Percentiles rank a stretch among this genome's conserved stretches.
Conservation (phyloP, 495 filamentous ascomycete species). For the Lophiotrema nucula region DNA sequence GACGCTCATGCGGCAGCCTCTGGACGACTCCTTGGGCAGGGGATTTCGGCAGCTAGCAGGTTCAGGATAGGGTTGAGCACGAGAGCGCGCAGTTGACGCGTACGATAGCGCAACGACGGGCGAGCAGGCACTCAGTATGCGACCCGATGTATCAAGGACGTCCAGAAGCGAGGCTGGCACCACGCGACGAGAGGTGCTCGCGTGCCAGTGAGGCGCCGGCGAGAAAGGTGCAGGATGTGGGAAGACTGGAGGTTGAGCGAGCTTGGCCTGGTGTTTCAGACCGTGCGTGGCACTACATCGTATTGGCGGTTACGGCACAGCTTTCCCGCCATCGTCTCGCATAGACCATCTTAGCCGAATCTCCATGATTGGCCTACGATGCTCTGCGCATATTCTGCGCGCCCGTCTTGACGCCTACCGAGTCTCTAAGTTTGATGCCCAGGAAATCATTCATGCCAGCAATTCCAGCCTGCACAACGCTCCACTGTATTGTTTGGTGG, state of each 20-base stretch:
- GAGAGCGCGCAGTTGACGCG: too few relatives aligned
- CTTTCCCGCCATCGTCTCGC: background rate
- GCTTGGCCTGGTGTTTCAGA: conserved; percentile 6
- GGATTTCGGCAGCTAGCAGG: background rate
- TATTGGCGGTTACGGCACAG: background rate
- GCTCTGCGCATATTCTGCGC: background rate
- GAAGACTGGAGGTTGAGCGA: conserved; percentile 9
- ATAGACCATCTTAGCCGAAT: background rate
- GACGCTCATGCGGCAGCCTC: conserved; percentile 17
- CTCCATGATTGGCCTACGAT: background rate
- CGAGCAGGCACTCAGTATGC: conserved; percentile 6
- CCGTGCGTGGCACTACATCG: background rate
- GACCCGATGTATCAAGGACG: conserved; percentile 14
- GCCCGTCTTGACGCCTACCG: background rate
- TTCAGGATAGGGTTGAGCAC: too few relatives aligned
- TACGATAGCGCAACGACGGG: conserved; percentile 9
- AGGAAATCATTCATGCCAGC: background rate
- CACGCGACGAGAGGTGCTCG: conserved; percentile 24
- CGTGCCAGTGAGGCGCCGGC: conserved; percentile 21
- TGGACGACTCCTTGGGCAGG: background rate
- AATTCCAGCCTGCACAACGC: background rate
- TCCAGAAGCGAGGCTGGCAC: conserved; percentile 9
- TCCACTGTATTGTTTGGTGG: background rate
- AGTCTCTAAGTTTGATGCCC: background rate
- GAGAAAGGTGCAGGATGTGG: conserved; percentile 6